These are phyloP conservation scores for Plenodomus biglobosus DNA, from an alignment of 2,329 filamentous ascomycete species.

Conservation along the genomic window DNA sequence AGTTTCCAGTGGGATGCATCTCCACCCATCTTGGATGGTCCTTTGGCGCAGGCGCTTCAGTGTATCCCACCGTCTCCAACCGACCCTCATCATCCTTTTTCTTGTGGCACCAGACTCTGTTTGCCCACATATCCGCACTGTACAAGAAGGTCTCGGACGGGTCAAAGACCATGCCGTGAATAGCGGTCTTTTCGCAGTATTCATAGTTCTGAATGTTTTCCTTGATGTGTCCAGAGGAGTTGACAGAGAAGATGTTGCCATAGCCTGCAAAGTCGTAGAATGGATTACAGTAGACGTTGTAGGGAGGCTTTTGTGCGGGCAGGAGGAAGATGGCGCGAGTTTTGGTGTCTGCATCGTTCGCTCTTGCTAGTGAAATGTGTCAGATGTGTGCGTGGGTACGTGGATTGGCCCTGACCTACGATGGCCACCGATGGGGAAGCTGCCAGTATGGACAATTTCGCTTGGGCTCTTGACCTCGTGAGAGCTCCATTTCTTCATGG, in stretches of 20 bases:
- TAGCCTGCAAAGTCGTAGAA: constrained; percentile 85
- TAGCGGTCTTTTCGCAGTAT: constrained; percentile 69
- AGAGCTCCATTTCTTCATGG: constrained; percentile 92
- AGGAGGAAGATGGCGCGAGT: constrained; percentile 89
- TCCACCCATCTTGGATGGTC: constrained; percentile 90
- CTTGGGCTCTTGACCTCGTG: constrained; percentile 74
- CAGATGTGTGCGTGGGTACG: neutral
- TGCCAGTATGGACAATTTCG: constrained; percentile 73
- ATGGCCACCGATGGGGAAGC: constrained; percentile 72
- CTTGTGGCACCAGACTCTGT: constrained; percentile 82
- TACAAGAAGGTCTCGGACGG: constrained; percentile 73
- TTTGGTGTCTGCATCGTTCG: constrained; percentile 70
- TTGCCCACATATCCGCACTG: constrained; percentile 74
- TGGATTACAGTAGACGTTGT: constrained; percentile 84
- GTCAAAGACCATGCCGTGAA: constrained; percentile 83
- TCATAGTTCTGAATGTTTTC: constrained; percentile 71
- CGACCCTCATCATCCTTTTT: constrained; percentile 64
- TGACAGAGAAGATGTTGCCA: constrained; percentile 73
- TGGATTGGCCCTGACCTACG: constrained; percentile 54
- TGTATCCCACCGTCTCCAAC: constrained; percentile 69
- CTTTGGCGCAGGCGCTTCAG: constrained; percentile 67
- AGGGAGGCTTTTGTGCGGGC: constrained; percentile 73
- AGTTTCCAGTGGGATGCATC: constrained; percentile 74
- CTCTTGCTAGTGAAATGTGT: constrained; percentile 57
- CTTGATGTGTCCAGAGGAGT: constrained; percentile 58